phyloP scores from a whole-genome alignment of 345 rosid species.

The Eucalyptus erythrocorys region DNA sequence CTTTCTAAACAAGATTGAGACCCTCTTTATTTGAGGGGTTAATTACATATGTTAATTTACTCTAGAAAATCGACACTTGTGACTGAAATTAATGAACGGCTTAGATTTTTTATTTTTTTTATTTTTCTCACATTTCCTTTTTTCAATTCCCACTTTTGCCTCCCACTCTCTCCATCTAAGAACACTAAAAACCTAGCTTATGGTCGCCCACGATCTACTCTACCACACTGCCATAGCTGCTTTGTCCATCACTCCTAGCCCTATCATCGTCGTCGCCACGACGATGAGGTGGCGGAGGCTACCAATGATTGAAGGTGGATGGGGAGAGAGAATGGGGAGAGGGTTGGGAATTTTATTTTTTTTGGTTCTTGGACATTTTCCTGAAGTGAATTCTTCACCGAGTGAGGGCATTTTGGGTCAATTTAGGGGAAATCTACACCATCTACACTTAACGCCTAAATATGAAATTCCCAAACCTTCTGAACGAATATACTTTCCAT shows the following conservation, averaged over 20 bases:
- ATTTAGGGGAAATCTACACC: background rate
- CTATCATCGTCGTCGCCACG: background rate
- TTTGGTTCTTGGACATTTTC: background rate
- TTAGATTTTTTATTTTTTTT: no score
- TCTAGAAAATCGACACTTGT: background rate
- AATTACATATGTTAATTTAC: background rate
- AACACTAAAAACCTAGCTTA: background rate
- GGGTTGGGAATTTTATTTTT: background rate
- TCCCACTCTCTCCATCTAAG: background rate
- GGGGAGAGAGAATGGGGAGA: background rate
- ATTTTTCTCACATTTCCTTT: no score
- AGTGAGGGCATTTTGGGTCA: background rate
- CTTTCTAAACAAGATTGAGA: background rate
- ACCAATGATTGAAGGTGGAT: background rate
- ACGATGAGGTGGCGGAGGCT: background rate
- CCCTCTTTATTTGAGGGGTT: background rate
- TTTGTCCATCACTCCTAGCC: background rate
- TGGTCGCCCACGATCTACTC: background rate
- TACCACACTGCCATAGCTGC: no score
- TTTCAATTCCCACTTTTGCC: background rate
- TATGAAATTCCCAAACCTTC: background rate
- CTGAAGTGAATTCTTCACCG: background rate
- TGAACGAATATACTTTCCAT: background rate
- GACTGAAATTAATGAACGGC: background rate
- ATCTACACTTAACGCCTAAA: background rate